phyloP scores from a whole-genome alignment of 805 yeast species.

The Lachancea fermentati region DNA sequence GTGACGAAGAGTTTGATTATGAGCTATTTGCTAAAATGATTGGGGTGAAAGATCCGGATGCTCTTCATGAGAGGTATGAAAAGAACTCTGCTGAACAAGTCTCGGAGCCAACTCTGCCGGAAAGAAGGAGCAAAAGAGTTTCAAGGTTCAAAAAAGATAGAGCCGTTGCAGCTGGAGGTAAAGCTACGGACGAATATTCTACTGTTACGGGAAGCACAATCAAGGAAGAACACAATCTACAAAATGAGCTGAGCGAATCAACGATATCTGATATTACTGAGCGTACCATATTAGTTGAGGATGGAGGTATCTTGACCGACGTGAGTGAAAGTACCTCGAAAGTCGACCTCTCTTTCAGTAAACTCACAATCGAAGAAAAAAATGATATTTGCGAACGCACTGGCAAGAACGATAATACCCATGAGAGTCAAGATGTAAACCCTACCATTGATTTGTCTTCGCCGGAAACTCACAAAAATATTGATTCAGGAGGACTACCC shows the following conservation, averaged over 20 bases:
- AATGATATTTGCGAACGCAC: too few species aligned
- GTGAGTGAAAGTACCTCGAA: too few species aligned
- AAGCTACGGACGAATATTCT: neutral
- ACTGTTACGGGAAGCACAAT: too few species aligned
- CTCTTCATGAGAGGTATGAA: slow-evolving; percentile 26
- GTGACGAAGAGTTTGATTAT: slow-evolving; percentile 25
- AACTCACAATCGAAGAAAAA: too few species aligned
- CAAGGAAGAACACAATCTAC: too few species aligned
- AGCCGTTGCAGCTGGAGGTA: neutral
- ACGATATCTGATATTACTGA: slow-evolving; percentile 9
- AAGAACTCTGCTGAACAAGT: slow-evolving; percentile 7
- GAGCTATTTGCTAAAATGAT: slow-evolving; percentile 29
- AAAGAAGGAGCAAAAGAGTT: slow-evolving; percentile 17
- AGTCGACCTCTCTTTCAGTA: too few species aligned
- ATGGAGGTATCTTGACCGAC: too few species aligned
- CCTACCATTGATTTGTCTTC: too few species aligned
- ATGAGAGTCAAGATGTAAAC: too few species aligned
- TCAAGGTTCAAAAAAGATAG: slow-evolving; percentile 31
- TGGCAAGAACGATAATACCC: too few species aligned
- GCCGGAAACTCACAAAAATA: too few species aligned
- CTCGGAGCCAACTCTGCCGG: slow-evolving; percentile 6
- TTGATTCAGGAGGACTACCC: too few species aligned
- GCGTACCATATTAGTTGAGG: neutral
- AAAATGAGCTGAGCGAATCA: neutral
- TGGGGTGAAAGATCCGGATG: slow-evolving; percentile 30